Evolutionary conservation across 805 yeast species (phyloP).

Genomic region (Candida pseudofarinosa): DNA sequence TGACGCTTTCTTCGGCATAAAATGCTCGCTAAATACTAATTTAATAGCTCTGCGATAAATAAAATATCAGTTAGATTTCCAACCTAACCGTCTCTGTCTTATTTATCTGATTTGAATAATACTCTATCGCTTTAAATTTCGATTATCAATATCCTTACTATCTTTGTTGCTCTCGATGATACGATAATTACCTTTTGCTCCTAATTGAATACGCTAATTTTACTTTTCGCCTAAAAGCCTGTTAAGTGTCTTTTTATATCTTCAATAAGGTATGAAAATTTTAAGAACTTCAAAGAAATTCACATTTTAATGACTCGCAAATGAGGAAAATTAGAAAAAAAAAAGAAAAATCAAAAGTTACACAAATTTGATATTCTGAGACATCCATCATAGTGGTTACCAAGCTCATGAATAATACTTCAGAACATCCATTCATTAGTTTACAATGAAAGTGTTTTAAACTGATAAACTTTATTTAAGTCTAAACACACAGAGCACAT

Average conservation of each 20-base stretch:
- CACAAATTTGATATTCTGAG: background rate
- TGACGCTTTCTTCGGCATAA: constrained; percentile 45
- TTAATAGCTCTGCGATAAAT: constrained; percentile 4
- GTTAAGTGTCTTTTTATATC: background rate
- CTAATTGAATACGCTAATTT: background rate
- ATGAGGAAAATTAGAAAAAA: background rate
- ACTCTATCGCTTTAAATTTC: background rate
- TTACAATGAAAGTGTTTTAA: no score
- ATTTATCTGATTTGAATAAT: background rate
- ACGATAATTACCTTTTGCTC: background rate
- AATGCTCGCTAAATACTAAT: constrained; percentile 9
- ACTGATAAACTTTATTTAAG: background rate
- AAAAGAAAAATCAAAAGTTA: background rate
- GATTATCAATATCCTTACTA: background rate
- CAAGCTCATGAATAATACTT: no score
- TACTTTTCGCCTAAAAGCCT: background rate
- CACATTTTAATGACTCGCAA: background rate
- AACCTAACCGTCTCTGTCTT: background rate
- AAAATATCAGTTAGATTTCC: background rate
- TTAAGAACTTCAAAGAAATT: background rate
- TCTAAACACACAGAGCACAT: background rate
- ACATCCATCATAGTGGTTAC: no score
- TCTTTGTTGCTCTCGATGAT: background rate
- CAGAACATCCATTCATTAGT: no score
- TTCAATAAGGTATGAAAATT: background rate